These are phyloP conservation scores for Nothophoma quercina DNA, from an alignment of 2,329 filamentous ascomycete genomes.

Conservation along the genomic window DNA sequence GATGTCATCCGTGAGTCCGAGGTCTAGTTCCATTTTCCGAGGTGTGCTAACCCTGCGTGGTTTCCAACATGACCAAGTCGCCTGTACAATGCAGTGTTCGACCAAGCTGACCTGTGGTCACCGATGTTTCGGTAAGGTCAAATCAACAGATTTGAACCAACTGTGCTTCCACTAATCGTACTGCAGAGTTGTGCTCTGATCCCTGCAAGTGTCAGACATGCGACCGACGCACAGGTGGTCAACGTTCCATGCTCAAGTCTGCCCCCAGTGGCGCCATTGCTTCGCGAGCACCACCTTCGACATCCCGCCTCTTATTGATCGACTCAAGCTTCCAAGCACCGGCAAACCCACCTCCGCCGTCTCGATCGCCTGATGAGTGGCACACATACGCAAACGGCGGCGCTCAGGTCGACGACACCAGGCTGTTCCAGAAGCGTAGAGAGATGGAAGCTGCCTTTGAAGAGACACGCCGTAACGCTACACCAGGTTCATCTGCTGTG, in stretches of 20 bases:
- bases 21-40: background rate
- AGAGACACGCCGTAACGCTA: slow-evolving; percentile 7
- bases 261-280: slow-evolving; percentile 4
- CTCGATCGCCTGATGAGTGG: slow-evolving; percentile 18
- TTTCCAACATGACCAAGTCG: slow-evolving; percentile 39
- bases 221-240: slow-evolving; percentile 32
- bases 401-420: slow-evolving; percentile 31
- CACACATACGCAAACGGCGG: slow-evolving; percentile 28
- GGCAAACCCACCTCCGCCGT: background rate
- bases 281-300: slow-evolving; percentile 1
- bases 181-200: slow-evolving; percentile 35
- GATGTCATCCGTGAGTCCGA: slow-evolving; percentile 46
- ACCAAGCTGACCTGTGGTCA: slow-evolving; percentile 33
- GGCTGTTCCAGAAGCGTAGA: slow-evolving; percentile 18
- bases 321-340: slow-evolving; percentile 10
- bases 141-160: background rate
- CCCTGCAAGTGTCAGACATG: slow-evolving; percentile 41
- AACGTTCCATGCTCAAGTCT: slow-evolving; percentile 36
- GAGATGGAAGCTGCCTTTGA: slow-evolving; percentile 24
- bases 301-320: slow-evolving; percentile 5
- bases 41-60: slow-evolving; percentile 13
- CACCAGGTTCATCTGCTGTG: background rate
- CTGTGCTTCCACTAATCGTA: no score
- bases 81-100: slow-evolving; percentile 43
- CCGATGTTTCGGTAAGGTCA: slow-evolving; percentile 30